Base-by-base conservation (phyloP, 2,329 filamentous ascomycete genomes). In the Keithomyces neogunnii region DNA sequence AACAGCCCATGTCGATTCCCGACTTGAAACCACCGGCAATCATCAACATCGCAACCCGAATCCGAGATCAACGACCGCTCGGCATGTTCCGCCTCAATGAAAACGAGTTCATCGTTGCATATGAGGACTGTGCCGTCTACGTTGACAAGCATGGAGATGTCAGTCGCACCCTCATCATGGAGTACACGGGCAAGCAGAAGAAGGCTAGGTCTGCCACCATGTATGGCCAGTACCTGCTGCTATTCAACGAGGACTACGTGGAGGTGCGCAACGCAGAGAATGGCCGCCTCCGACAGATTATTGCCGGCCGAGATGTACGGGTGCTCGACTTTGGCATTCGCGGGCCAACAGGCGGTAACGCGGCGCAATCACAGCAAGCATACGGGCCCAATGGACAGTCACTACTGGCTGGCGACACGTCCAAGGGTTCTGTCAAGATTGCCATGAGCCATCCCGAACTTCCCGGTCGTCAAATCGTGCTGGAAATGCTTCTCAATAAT, bases 91-190 rank as follows among this genome's bases (percentile, higher is more conserved):
- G 91, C 40, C 82, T 99, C 50, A 91, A 87, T 57, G 88, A 95
- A 53, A 86, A 88, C 51, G 93, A 96, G 66, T 99, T 97, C 69
- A 74, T 99, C 30, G 82, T 96, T 47, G 89, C 88, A 38, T 99
- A 97, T 67, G 88, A 95, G 68, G 90, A 96, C 68, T 97, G 92
- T 60, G 93, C 91, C 19, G 91, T 99, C 7, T 99, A 97, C 63
- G 88, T 97, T 64, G 95, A 99, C 74, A 96, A 97, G 70, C 90
- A 97, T 68, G 93, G 93, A 58, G 93, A 99, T 55, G 89, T 99
- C 31, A 92, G 85, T 39, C 86, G 95, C 45, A 89, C 86, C 31
- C 89, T 97, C 53, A 91, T 97, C 62, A 96, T 99, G 90, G 90
- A 97, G 65, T 99, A 97, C 67, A 93, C 95, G n/a, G 93, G 93